Base-by-base conservation (phyloP, 2,329 filamentous ascomycete genomes). In the Pyricularia grisea region DNA sequence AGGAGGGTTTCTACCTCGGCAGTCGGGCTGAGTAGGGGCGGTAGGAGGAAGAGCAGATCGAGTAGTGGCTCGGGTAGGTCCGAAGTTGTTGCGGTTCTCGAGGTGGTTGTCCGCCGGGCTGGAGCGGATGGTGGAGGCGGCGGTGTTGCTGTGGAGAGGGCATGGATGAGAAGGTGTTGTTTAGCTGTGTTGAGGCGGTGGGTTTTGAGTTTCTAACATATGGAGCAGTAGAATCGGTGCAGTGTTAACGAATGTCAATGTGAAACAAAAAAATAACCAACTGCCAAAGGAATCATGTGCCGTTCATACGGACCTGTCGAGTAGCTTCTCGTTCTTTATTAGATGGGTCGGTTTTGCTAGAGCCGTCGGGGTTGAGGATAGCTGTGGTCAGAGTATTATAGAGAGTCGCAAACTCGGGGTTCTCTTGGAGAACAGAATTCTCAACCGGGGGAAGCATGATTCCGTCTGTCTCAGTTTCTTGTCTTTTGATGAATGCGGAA, bases 371-470 rank as follows among this genome's bases (percentile, higher is more conserved):
- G 71, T 87, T 86, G 5, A 90, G 80, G 30, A 88, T 75, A 1
- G 79, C 79, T 1, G 80, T 83, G 7, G 83, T 85, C 65, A 90
- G 79, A 14, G 81, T 84, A 20, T 78, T 80, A 76, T 89, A 87
- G 5, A 90, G 80, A 42, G 80, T 79, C n/a, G 85, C 84, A 73
- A 90, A 90, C 27, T 85, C 81, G 0, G 87, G 87, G 71, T 90
- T 89, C 70, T 79, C 81, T 68, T 82, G 76, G 1, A 90, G 75
- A 23, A 89, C 78, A 0, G 81, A 72, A 10, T 84, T 80, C 25
- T 89, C 87, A 10, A 89, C 77, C 0, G 86, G 86, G 0, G 87
- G 87, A 2, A 89, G 77, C 86, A 89, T 88, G 2, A 23, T 75
- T 20, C 65, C 7, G 31, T 55, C 42, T 55, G 65, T 25, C 11